Evolutionary conservation across 345 rosid species (phyloP), one percentile per base, ranked within the genome.

Genomic region (Populus simonii): DNA sequence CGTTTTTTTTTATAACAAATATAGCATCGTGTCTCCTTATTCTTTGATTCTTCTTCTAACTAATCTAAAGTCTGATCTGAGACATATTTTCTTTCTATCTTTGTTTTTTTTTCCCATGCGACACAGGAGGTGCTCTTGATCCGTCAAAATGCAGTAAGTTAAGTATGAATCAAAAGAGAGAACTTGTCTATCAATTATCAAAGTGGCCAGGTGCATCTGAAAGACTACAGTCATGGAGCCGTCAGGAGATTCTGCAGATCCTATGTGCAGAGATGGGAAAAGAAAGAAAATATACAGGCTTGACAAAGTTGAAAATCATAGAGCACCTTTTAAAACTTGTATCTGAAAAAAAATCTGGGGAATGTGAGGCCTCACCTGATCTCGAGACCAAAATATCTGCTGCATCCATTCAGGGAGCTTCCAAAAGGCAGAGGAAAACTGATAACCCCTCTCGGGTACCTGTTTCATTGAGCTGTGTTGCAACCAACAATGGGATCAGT

Each of bases 221-320:
- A 82, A 77, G 85, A 72, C 84, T 96, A n/a, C 92, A 91, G 66
- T 83, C 94, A 69, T 96, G 99, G 99, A 96, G 93, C 81, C 93
- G 97, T 45, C 90, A 89, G 83, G 99, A 96, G 83, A 96, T 96
- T 71, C 81, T 96, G 81, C 91, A 94, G 87, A 89, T 96, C 79
- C 89, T 96, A 29, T 93, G 97, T 82, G 92, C 86, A 17, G 99
- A 91, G 87, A 92, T 92, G 99, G 98, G 99, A 62, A 96, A 94
- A 84, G 94, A 96, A 85, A 92, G 99, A 90, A 96, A 94, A 79
- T 96, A 96, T 82, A 94, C 98, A 18, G 97, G 98, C 78, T 84
- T 96, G 76, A 82, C 92, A 61, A 96, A 96, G 87, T 84, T 92
- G 41, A 96, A 94, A 87, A 93, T 96, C 68, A 96, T 96, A 2